Percentiles rank a stretch among this genome's conserved stretches.
Evolutionary conservation across 163 green algal genomes (phyloP).

Genomic region (Dunaliella salina): DNA sequence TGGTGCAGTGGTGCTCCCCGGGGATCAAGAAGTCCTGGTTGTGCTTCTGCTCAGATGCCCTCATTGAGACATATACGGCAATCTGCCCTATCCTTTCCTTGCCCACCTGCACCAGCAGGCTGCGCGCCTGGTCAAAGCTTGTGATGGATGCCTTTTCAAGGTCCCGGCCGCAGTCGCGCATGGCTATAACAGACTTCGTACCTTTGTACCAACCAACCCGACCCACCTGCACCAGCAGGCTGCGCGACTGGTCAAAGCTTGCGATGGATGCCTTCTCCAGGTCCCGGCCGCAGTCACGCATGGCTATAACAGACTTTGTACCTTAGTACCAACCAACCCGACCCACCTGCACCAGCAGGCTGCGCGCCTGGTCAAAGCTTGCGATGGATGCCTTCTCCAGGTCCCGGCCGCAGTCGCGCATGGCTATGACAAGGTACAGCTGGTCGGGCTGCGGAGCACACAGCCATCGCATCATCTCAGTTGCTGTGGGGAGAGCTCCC

Average conservation of each 20-base stretch:
- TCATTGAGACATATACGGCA: too few relatives aligned
- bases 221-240: background rate
- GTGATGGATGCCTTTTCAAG: slow-evolving; percentile 76
- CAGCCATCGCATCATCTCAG: too few relatives aligned
- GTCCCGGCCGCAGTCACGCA: slow-evolving; percentile 75
- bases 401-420: slow-evolving; percentile 75
- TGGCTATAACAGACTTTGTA: too few relatives aligned
- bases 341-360: slow-evolving; percentile 81
- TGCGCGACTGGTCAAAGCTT: background rate
- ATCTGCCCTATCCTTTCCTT: too few relatives aligned
- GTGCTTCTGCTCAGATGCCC: too few relatives aligned
- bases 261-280: slow-evolving; percentile 40
- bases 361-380: slow-evolving; percentile 63
- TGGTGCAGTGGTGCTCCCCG: too few relatives aligned
- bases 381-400: slow-evolving; percentile 77
- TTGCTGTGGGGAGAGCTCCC: too few relatives aligned
- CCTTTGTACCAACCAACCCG: too few relatives aligned
- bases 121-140: slow-evolving; percentile 63
- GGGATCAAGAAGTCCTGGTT: too few relatives aligned
- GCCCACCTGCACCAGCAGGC: slow-evolving; percentile 81
- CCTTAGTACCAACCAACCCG: background rate
- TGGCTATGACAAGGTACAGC: slow-evolving; percentile 32
- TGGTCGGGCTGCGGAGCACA: background rate
- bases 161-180: slow-evolving; percentile 75
- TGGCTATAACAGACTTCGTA: slow-evolving; percentile 34